These are phyloP conservation scores for Debaryomyces subglobosus DNA, from an alignment of 1,139 yeast species.

Conservation along the genomic window DNA sequence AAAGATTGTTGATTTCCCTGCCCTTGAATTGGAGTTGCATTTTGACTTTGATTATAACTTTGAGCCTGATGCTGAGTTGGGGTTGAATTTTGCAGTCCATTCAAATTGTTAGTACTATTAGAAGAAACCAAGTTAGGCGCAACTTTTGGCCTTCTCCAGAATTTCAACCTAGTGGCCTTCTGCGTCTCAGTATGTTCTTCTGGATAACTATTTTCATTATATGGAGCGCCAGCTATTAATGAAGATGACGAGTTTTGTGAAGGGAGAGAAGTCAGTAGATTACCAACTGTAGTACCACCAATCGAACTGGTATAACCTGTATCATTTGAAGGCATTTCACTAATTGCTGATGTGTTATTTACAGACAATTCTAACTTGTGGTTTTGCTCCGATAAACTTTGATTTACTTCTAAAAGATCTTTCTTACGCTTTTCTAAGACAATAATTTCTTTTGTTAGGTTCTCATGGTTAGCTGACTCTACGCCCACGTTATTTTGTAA, in stretches of 20 bases:
- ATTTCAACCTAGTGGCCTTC: conserved; percentile 50
- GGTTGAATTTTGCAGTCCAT: conserved; percentile 14
- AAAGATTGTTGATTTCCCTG: conserved; percentile 6
- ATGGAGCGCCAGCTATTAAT: conserved; percentile 21
- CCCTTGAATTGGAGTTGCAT: neutral
- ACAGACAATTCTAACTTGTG: conserved; percentile 19
- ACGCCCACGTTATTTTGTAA: conserved; percentile 25
- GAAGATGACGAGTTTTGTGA: conserved; percentile 16
- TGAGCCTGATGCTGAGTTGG: conserved; percentile 9
- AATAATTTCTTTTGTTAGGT: conserved; percentile 31
- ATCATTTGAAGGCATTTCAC: conserved; percentile 1
- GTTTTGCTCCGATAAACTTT: conserved; percentile 28
- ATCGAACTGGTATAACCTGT: conserved; percentile 2
- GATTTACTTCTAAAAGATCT: conserved; percentile 28
- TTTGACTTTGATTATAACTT: conserved; percentile 5
- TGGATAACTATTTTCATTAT: conserved; percentile 14
- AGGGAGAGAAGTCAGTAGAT: neutral
- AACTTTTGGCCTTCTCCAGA: conserved; percentile 56
- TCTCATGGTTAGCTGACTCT: conserved; percentile 31
- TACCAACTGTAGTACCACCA: neutral
- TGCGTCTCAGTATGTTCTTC: conserved; percentile 44
- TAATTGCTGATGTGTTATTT: neutral
- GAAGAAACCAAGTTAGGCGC: conserved; percentile 19
- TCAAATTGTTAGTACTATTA: conserved; percentile 8
- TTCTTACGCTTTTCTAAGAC: conserved; percentile 31